These are phyloP conservation scores for Yamadazyma dushanensis DNA, from an alignment of 1,139 yeast genomes.

Conservation along the genomic window DNA sequence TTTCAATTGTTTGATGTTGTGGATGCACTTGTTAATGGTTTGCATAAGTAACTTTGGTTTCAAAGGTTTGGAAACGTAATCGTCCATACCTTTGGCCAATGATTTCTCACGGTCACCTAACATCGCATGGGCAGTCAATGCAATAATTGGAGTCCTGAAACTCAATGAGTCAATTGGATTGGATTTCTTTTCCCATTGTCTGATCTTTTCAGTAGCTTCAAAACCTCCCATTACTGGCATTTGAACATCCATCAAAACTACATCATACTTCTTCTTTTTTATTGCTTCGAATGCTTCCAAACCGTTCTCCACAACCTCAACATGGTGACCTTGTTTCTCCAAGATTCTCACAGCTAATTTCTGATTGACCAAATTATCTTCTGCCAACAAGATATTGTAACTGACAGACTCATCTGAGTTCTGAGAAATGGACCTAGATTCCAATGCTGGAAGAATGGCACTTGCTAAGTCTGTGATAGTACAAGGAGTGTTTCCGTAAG, in stretches of 20 bases:
- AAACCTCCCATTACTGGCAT: slow-evolving; percentile 97
- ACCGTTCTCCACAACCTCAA: slow-evolving; percentile 84
- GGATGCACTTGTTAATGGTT: slow-evolving; percentile 81
- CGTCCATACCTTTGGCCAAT: slow-evolving; percentile 88
- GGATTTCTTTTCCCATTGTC: slow-evolving; percentile 84
- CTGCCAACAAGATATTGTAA: slow-evolving; percentile 76
- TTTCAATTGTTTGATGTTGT: slow-evolving; percentile 59
- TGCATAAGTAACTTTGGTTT: slow-evolving; percentile 81
- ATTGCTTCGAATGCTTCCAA: slow-evolving; percentile 80
- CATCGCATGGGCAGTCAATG: slow-evolving; percentile 91
- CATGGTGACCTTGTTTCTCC: slow-evolving; percentile 80
- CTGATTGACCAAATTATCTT: slow-evolving; percentile 84
- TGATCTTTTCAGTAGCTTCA: slow-evolving; percentile 81
- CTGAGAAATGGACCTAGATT: slow-evolving; percentile 76
- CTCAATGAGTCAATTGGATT: slow-evolving; percentile 68
- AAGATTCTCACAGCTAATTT: slow-evolving; percentile 80
- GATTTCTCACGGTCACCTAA: slow-evolving; percentile 86
- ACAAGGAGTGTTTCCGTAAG: slow-evolving; percentile 87
- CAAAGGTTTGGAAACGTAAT: slow-evolving; percentile 81
- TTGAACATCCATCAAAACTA: slow-evolving; percentile 88
- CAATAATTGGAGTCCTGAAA: slow-evolving; percentile 80
- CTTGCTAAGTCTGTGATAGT: slow-evolving; percentile 79
- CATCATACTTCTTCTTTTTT: slow-evolving; percentile 66
- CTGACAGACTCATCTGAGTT: slow-evolving; percentile 78
- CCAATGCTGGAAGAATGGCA: slow-evolving; percentile 80